phyloP scores from a whole-genome alignment of 192 early-diverging fungal species.

The Rhizophagus sp. region DNA sequence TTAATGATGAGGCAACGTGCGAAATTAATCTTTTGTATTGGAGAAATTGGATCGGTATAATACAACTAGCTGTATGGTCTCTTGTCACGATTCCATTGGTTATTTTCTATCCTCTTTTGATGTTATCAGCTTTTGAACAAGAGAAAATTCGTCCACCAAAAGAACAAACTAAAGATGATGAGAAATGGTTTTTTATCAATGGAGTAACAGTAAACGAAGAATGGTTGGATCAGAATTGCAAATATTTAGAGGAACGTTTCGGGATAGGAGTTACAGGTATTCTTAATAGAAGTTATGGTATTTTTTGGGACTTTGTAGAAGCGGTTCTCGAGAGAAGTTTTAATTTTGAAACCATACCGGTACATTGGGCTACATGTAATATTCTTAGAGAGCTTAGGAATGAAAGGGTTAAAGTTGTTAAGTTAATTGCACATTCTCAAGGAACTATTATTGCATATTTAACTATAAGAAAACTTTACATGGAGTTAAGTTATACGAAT shows the following conservation, averaged over 20 bases:
- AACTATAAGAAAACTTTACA: background rate
- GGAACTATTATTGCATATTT: conserved; percentile 13
- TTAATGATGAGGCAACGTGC: background rate
- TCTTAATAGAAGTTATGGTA: conserved; percentile 6
- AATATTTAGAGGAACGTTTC: conserved; percentile 17
- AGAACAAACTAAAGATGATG: background rate
- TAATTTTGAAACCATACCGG: background rate
- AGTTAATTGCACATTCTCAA: conserved; percentile 11
- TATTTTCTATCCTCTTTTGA: conserved; percentile 4
- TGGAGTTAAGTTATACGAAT: background rate
- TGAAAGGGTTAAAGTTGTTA: background rate
- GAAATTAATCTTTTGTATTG: background rate
- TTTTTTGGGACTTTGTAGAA: background rate
- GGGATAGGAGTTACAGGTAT: background rate
- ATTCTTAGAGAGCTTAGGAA: conserved; percentile 3
- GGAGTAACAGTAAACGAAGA: background rate
- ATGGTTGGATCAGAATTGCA: conserved; percentile 9
- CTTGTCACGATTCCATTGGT: background rate
- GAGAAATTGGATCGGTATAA: background rate
- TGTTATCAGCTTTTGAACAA: background rate
- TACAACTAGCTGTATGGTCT: background rate
- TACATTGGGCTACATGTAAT: background rate
- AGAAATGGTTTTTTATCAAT: conserved; percentile 21
- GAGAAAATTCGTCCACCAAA: background rate
- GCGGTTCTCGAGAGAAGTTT: background rate